A percentile compares a stretch with the other conserved stretches of the same genome.
phyloP scores from a whole-genome alignment of 306 rosid species.

The Cucumis hystrix region DNA sequence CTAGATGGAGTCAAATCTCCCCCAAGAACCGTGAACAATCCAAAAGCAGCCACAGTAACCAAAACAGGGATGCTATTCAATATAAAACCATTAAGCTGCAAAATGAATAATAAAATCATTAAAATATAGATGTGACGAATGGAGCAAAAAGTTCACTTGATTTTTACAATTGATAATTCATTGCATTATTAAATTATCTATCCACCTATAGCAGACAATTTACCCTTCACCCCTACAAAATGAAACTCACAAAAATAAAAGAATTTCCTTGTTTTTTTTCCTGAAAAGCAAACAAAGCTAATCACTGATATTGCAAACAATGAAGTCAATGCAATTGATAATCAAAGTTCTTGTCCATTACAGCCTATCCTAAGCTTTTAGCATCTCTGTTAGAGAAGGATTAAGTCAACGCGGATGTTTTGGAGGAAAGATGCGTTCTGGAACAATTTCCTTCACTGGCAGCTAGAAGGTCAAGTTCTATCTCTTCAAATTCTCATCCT shows the following conservation, averaged over 20 bases:
- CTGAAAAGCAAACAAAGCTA: background rate
- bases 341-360: too few species aligned
- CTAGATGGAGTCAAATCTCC: conserved; percentile 88
- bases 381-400: too few species aligned
- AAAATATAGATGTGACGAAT: background rate
- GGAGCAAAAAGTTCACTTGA: background rate
- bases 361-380: too few species aligned
- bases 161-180: background rate
- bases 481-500: too few species aligned
- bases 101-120: conserved; percentile 6
- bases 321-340: too few species aligned
- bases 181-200: background rate
- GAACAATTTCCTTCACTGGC: too few species aligned
- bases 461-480: too few species aligned
- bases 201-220: background rate
- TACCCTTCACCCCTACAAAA: background rate
- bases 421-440: too few species aligned
- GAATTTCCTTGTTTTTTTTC: background rate
- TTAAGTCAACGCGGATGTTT: too few species aligned
- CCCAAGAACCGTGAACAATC: conserved; percentile 84
- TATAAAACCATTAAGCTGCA: conserved; percentile 71
- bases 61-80: conserved; percentile 87
- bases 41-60: conserved; percentile 91
- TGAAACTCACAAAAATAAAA: background rate
- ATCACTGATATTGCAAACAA: too few species aligned